Percentiles rank a stretch among this genome's conserved stretches.
Conservation (phyloP, 257 asterid genomes). For the Nicotiana knightiana region DNA sequence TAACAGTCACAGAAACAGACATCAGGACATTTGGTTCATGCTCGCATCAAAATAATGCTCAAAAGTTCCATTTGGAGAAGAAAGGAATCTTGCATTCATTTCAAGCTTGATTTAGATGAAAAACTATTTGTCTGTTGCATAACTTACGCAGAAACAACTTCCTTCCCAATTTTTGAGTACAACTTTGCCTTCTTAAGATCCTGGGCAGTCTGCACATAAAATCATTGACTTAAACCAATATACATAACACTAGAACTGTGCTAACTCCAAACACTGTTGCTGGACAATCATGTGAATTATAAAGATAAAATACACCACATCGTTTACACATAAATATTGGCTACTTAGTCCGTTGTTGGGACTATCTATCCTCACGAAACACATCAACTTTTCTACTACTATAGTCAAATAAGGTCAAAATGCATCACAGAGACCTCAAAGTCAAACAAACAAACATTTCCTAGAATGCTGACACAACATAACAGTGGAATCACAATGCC, state of each 20-base stretch:
- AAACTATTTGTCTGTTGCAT: background rate
- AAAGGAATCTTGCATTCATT: background rate
- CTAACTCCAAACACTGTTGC: background rate
- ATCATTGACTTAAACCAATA: constrained; percentile 11
- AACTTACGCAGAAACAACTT: constrained; percentile 93
- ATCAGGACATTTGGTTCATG: background rate
- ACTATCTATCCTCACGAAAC: background rate
- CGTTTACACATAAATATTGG: background rate
- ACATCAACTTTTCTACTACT: background rate
- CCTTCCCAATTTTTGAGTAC: constrained; percentile 76
- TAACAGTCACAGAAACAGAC: background rate
- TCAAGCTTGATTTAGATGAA: background rate
- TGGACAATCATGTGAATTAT: background rate
- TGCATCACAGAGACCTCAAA: background rate
- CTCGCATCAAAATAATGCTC: background rate
- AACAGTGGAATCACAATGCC: background rate
- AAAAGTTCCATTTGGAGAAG: background rate
- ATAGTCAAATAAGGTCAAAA: background rate
- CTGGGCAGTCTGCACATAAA: constrained; percentile 61
- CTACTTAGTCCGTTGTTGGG: background rate
- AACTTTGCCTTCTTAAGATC: constrained; percentile 78
- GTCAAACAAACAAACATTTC: background rate
- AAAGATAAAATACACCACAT: background rate
- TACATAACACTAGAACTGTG: background rate
- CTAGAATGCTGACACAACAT: background rate